Conservation (phyloP, 169 alveolate species). For the Plasmodium vivax region DNA sequence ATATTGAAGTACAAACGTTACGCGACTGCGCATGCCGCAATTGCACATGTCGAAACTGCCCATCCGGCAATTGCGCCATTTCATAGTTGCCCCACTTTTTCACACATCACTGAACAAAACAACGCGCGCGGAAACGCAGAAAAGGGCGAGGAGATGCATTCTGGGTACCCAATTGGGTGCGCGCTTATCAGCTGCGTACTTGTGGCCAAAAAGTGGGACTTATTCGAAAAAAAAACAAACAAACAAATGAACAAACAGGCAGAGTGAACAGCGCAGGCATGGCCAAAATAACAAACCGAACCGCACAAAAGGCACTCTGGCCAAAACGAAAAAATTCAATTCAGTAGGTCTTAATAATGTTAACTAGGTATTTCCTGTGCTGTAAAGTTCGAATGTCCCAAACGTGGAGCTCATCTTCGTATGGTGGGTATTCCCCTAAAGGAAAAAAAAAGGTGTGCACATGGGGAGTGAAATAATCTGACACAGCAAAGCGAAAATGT, state of each 20-base stretch:
- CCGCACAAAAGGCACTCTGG: not conserved
- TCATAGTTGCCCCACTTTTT: not conserved
- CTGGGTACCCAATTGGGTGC: not conserved
- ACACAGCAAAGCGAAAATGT: not conserved
- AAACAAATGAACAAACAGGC: constrained; percentile 7
- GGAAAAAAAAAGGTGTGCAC: not conserved
- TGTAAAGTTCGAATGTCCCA: constrained; percentile 63
- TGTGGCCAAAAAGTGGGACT: not conserved
- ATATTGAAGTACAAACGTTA: not conserved
- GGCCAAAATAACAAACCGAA: not conserved
- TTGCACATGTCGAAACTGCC: not conserved
- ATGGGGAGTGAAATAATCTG: not conserved
- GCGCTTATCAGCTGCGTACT: not conserved
- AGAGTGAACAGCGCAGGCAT: not conserved
- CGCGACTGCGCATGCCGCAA: not conserved
- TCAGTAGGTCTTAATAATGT: constrained; percentile 54
- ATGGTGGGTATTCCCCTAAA: constrained; percentile 75
- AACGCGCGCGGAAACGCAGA: not conserved
- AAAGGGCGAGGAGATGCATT: not conserved
- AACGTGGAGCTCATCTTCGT: constrained; percentile 73
- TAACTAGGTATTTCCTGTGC: constrained; percentile 58
- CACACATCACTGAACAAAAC: not conserved
- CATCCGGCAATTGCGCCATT: not conserved
- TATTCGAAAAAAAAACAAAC: constrained; percentile 8
- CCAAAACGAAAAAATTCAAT: constrained; percentile 9